Base-by-base conservation (phyloP, 2,329 filamentous ascomycete genomes). In the Verticillium tricorpus region DNA sequence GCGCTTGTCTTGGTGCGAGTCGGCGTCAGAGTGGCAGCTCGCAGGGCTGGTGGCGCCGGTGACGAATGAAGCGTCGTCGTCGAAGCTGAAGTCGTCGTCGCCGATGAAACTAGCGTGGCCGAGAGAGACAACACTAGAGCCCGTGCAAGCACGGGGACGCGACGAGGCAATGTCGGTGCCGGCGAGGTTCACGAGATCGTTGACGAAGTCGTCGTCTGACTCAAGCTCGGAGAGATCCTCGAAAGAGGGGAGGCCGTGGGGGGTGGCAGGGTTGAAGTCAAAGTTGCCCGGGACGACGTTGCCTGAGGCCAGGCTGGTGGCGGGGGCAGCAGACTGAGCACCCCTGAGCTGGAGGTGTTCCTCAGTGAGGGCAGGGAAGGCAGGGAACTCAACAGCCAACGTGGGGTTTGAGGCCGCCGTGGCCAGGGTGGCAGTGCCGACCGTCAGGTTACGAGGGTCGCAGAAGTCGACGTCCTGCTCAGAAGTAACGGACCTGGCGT, bases 171-270 rank as follows among this genome's bases (percentile, higher is more conserved):
- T 78, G 45, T 80, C 77, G 22, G 81, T 63, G 37, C 56, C 60
- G 32, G 63, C 63, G 28, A 66, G 61, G 61, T 66, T 65, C n/a
- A 66, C 64, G 74, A 55, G 65, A 61, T 64, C 63, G 65, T 66
- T 66, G 60, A 66, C 64, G 19, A 66, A 66, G 58, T 66, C 64
- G 63, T 66, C 64, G 55, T 66, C 65, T 1, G 91, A 93, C 74
- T 97, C 93, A 61, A 97, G 84, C 70, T 96, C 93, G 28, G 93
- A 95, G 67, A 96, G 86, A 67, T 92, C 90, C 74, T 96, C 91
- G 68, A 96, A 96, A 9, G 83, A 81, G 31, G 90, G 89, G 34
- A 95, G 82, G 28, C 85, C 85, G 78, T 84, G 79, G 67, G 80
- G 78, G 28, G 80, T 67, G n/a, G 76, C 72, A 57, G 77, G 70